Base-by-base conservation (phyloP, 148 eudicot species). In the Cornus florida region DNA sequence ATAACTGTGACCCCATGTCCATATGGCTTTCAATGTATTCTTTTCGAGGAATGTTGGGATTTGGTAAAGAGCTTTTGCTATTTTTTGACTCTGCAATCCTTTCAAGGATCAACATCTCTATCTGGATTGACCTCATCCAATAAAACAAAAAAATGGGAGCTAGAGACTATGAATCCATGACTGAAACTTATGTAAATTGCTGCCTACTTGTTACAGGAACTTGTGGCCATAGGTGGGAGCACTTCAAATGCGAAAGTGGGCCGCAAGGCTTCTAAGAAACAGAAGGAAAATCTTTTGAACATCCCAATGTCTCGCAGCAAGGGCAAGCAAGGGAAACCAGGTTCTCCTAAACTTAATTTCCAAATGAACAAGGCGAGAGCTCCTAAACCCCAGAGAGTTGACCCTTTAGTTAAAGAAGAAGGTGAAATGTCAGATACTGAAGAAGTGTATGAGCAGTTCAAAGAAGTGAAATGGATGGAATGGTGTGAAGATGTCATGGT, bases 391-490 rank as follows among this genome's bases (percentile, higher is more conserved):
- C 94, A 89, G 83, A 94, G 85, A 84, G 84, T 43, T 32, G 99
- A 97, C 84, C 92, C 93, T 74, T 85, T 94, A 70, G 90, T 84
- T 28, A 97, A 94, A 87, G 99, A 97, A 86, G 99, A 97, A 90
- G 99, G 99, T 81, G 99, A 97, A 88, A 94, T 97, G 99, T 97
- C 99, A 3, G 99, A 89, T 78, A 89, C 84, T 81, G 99, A 92
- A 81, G 98, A 95, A 84, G 99, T 94, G 6, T 97, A 94, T 73
- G 97, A 94, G 94, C 99, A 97, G 75, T 97, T 94, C 78, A 97
- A 94, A 90, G 99, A 97, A 86, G 99, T 94, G 73, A 97, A 97
- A 87, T 97, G 99, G 99, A 97, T 90, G 98, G 99, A 97, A 87
- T 97, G 99, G 99, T 97, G 99, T 89, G 93, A 92, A 87, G 99